Conservation (phyloP, 1,284 basidiomycete species). For the Phaffia rhodozyma region DNA sequence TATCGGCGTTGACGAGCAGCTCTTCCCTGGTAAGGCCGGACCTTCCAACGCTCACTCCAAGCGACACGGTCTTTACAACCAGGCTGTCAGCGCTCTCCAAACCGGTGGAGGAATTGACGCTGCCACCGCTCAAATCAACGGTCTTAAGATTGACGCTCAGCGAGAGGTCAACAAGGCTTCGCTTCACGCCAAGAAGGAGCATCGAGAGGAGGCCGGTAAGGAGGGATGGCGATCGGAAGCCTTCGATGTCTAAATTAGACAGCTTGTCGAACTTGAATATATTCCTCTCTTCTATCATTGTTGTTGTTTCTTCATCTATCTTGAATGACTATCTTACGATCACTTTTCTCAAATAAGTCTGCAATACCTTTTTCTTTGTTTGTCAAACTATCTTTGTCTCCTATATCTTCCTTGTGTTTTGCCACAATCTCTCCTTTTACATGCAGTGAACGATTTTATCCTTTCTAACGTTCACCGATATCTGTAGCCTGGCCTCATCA, state of each 20-base stretch:
- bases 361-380: no score
- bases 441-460: no score
- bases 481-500: no score
- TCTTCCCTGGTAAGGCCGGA: conserved; percentile 35
- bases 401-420: no score
- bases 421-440: no score
- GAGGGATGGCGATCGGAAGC: conserved; percentile 37
- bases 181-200: conserved; percentile 29
- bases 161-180: conserved; percentile 31
- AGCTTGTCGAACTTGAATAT: background rate
- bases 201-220: conserved; percentile 28
- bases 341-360: no score
- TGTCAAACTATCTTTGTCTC: no score
- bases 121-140: conserved; percentile 18
- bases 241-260: conserved; percentile 26
- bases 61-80: conserved; percentile 27
- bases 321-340: background rate
- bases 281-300: background rate
- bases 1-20: conserved; percentile 38
- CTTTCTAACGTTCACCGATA: no score
- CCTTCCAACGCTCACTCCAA: conserved; percentile 28
- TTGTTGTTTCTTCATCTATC: background rate
- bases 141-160: conserved; percentile 27
- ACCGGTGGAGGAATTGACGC: conserved; percentile 24
- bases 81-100: conserved; percentile 22